A percentile compares a stretch with the other conserved stretches of the same genome.
Conservation (phyloP, 2,329 filamentous ascomycete genomes). For the Ophiocordyceps camponoti-leonardi region DNA sequence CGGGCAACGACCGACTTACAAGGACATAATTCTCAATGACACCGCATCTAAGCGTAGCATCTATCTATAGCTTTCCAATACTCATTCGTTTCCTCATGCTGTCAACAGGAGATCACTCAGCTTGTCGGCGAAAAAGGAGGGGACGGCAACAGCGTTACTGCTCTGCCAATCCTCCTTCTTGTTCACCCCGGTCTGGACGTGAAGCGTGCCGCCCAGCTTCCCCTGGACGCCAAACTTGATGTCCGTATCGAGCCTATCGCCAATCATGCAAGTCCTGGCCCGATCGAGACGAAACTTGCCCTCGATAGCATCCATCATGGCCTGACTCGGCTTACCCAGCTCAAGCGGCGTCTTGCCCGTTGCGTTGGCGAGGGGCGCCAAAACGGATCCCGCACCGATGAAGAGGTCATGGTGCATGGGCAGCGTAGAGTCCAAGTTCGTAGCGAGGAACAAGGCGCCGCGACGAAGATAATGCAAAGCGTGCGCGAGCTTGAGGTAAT, state of each 20-base stretch:
- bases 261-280: conserved; percentile 81
- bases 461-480: conserved; percentile 73
- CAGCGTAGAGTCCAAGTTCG: conserved; percentile 81
- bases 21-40: background rate
- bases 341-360: conserved; percentile 52
- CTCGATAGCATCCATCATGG: conserved; percentile 98
- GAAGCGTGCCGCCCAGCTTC: conserved; percentile 75
- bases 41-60: background rate
- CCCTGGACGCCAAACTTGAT: conserved; percentile 92
- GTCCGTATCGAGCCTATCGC: conserved; percentile 85
- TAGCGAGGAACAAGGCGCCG: conserved; percentile 78
- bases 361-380: conserved; percentile 62
- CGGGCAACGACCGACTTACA: background rate
- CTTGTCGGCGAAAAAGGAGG: conserved; percentile 69
- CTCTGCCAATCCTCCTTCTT: conserved; percentile 71
- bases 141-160: conserved; percentile 49
- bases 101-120: conserved; percentile 51
- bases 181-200: conserved; percentile 77
- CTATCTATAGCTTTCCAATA: background rate
- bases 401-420: conserved; percentile 72
- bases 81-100: conserved; percentile 1
- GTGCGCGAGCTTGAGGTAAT: conserved; percentile 78
- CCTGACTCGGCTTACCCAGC: conserved; percentile 88
- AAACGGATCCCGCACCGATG: conserved; percentile 75
- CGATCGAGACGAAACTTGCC: conserved; percentile 86